These are phyloP conservation scores for Fusarium veterinarium DNA, from an alignment of 2,329 filamentous ascomycete species.

Conservation along the genomic window DNA sequence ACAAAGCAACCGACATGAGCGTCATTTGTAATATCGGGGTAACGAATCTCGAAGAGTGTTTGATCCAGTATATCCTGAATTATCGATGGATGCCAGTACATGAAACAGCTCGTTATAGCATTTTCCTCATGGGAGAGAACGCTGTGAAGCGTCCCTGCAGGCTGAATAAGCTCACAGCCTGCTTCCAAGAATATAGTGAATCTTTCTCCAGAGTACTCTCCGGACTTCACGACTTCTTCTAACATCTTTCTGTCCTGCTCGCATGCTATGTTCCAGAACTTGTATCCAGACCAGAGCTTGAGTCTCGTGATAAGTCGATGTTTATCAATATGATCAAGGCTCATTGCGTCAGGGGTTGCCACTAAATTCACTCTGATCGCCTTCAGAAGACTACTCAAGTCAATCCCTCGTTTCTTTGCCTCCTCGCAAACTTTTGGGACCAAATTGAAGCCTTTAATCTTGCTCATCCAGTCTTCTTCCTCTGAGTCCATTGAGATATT, in stretches of 20 bases:
- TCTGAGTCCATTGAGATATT: not conserved
- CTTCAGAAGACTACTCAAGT: not conserved
- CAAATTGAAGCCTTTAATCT: not conserved
- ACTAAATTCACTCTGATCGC: not conserved
- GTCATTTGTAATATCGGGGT: not conserved
- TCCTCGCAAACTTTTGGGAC: not conserved
- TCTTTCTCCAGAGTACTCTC: not conserved
- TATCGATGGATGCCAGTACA: not conserved
- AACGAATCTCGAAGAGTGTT: not conserved
- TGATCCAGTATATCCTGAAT: not conserved
- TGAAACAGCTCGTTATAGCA: not conserved
- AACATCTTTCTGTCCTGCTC: no score
- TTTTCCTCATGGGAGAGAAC: not conserved
- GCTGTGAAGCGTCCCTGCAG: not conserved
- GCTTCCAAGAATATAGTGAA: not conserved
- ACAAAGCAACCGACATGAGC: not conserved
- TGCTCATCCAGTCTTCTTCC: not conserved
- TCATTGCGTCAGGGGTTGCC: not conserved
- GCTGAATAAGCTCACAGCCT: not conserved
- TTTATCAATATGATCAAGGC: not conserved
- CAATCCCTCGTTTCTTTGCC: not conserved
- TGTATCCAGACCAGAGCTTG: not conserved
- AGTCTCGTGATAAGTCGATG: not conserved
- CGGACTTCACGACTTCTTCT: no score
- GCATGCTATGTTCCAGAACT: not conserved